Evolutionary conservation across 2,329 filamentous ascomycete species (phyloP).

Genomic region (Diaporthe sp.): DNA sequence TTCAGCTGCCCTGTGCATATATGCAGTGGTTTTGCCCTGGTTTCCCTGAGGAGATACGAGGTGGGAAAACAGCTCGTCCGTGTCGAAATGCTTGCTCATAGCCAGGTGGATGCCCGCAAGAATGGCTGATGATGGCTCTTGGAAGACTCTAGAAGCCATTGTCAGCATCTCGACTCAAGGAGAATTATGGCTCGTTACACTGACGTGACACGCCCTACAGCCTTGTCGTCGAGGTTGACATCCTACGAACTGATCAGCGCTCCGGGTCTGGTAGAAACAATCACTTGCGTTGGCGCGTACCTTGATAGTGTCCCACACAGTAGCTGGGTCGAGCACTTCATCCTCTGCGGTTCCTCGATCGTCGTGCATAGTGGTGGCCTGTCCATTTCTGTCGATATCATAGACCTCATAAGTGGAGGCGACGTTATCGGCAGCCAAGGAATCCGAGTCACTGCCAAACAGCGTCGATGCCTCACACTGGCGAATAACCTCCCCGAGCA

Average conservation of each 20-base stretch:
- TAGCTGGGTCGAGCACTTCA: conserved; percentile 51
- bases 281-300: neutral
- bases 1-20: conserved; percentile 62
- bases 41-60: conserved; percentile 60
- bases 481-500: conserved; percentile 49
- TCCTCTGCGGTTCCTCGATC: conserved; percentile 49
- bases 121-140: conserved; percentile 69
- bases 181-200: conserved; percentile 42
- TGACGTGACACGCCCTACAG: conserved; percentile 66
- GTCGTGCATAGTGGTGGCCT: conserved; percentile 49
- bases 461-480: conserved; percentile 43
- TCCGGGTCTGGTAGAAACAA: neutral
- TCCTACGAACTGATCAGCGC: conserved; percentile 32
- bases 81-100: conserved; percentile 67
- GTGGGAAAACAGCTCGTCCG: conserved; percentile 68
- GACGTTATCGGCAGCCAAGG: conserved; percentile 43
- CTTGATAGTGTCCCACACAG: conserved; percentile 54
- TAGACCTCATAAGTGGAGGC: conserved; percentile 66
- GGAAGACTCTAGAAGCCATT: conserved; percentile 57
- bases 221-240: conserved; percentile 49
- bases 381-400: conserved; percentile 60
- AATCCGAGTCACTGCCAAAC: conserved; percentile 42
- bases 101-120: conserved; percentile 70
- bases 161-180: neutral
- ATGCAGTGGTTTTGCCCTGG: conserved; percentile 56